Conservation (phyloP, 805 yeast genomes). For the Starmerella asiatica region DNA sequence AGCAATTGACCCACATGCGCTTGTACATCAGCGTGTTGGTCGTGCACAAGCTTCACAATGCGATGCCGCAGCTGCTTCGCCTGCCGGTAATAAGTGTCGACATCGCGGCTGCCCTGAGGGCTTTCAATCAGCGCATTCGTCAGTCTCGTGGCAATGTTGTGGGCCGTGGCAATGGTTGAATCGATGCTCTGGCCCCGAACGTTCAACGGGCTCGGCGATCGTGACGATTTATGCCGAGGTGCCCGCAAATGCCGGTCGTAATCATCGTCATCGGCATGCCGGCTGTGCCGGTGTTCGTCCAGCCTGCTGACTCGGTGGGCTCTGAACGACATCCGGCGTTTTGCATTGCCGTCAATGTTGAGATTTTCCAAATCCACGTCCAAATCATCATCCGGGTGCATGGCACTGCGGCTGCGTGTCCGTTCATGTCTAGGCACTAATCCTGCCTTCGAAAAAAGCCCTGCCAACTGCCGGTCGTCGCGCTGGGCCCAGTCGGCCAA, state of each 20-base stretch:
- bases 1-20: conserved; percentile 79
- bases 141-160: conserved; percentile 58
- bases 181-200: conserved; percentile 19
- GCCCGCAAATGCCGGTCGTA: too few relatives aligned
- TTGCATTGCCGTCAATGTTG: too few relatives aligned
- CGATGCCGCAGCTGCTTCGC: conserved; percentile 69
- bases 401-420: conserved; percentile 6
- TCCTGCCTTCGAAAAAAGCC: conserved; percentile 13
- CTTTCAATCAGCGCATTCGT: conserved; percentile 41
- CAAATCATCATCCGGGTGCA: conserved; percentile 16
- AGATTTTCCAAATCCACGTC: conserved; percentile 6
- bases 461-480: conserved; percentile 10
- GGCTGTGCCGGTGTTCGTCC: not conserved
- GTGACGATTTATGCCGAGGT: conserved; percentile 1
- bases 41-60: conserved; percentile 68
- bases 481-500: conserved; percentile 50
- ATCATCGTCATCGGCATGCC: not conserved
- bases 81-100: conserved; percentile 43
- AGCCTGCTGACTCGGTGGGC: not conserved
- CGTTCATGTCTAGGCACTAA: conserved; percentile 4
- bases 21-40: conserved; percentile 52
- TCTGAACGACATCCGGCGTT: not conserved
- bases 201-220: conserved; percentile 19
- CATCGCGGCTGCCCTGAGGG: conserved; percentile 46
- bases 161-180: conserved; percentile 31